Conservation (phyloP, 352 stramenopile genomes). For the Globisporangium spiculum region DNA sequence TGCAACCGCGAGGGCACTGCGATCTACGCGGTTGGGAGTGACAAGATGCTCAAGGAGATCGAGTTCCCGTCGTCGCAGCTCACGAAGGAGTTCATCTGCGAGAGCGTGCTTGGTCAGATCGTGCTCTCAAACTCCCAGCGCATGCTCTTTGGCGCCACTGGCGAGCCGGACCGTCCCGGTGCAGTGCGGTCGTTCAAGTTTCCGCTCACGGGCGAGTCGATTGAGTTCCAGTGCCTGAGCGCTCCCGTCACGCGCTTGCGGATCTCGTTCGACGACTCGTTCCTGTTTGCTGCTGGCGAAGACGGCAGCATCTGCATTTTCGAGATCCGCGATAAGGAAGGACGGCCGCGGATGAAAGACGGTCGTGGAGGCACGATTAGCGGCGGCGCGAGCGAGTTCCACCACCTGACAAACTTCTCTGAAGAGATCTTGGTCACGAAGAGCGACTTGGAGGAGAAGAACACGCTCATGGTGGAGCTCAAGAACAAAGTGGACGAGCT, state of each 20-base stretch:
- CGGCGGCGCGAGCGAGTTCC: constrained; percentile 20
- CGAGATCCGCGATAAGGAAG: constrained; percentile 87
- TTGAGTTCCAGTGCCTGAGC: constrained; percentile 84
- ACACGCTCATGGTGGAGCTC: constrained; percentile 89
- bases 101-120: constrained; percentile 81
- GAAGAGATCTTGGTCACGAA: constrained; percentile 88
- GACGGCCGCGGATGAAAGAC: constrained; percentile 47
- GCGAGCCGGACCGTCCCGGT: constrained; percentile 72
- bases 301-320: constrained; percentile 87
- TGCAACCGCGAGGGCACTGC: constrained; percentile 77
- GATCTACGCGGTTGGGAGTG: constrained; percentile 84
- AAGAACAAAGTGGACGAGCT: constrained; percentile 94
- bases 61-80: constrained; percentile 78
- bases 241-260: constrained; percentile 76
- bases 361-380: constrained; percentile 2
- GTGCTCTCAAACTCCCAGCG: constrained; percentile 80
- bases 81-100: constrained; percentile 79
- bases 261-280: constrained; percentile 86
- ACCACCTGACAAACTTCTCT: constrained; percentile 39
- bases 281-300: constrained; percentile 87
- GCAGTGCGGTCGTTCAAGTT: constrained; percentile 86
- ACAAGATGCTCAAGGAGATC: constrained; percentile 91
- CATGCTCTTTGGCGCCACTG: constrained; percentile 86
- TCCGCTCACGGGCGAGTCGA: constrained; percentile 87
- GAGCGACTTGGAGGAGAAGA: constrained; percentile 92